Conservation (phyloP, 768 basidiomycete genomes). For the Tulasnella sp. region DNA sequence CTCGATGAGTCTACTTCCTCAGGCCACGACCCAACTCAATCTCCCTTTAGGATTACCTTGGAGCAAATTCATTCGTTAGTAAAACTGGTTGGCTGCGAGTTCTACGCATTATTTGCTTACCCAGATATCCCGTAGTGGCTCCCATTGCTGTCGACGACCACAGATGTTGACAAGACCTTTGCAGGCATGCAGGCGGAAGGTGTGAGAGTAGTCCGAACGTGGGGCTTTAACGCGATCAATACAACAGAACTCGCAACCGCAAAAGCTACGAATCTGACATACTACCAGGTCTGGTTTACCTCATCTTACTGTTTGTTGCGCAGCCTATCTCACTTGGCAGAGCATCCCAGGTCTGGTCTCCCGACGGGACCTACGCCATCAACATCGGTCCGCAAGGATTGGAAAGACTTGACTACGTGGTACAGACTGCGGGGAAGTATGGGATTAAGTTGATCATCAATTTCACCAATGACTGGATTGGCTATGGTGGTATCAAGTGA, state of each 20-base stretch:
- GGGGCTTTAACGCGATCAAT: conserved; percentile 18
- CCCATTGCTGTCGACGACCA: conserved; percentile 10
- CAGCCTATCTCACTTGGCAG: no score
- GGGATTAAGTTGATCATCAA: conserved; percentile 28
- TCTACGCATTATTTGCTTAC: no score
- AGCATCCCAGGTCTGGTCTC: conserved; percentile 4
- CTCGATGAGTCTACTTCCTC: background rate
- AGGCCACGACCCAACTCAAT: background rate
- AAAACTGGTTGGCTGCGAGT: no score
- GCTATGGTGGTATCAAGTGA: conserved; percentile 37
- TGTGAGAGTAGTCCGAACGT: conserved; percentile 16
- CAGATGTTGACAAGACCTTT: conserved; percentile 13
- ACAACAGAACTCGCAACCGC: conserved; percentile 13
- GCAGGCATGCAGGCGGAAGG: conserved; percentile 1
- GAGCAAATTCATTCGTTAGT: conserved; percentile 43
- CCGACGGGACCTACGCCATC: conserved; percentile 7
- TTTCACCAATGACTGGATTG: conserved; percentile 30
- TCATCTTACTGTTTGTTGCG: background rate
- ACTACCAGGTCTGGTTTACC: conserved; percentile 12
- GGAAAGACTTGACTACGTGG: conserved; percentile 16
- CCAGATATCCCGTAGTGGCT: conserved; percentile 5
- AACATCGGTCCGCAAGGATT: conserved; percentile 15
- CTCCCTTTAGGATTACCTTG: conserved; percentile 34
- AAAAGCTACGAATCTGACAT: conserved; percentile 5
- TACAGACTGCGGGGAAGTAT: background rate